Percentiles rank a stretch among this genome's conserved stretches.
Evolutionary conservation across 1,284 basidiomycete species (phyloP).

Genomic region (Cerrena zonata): DNA sequence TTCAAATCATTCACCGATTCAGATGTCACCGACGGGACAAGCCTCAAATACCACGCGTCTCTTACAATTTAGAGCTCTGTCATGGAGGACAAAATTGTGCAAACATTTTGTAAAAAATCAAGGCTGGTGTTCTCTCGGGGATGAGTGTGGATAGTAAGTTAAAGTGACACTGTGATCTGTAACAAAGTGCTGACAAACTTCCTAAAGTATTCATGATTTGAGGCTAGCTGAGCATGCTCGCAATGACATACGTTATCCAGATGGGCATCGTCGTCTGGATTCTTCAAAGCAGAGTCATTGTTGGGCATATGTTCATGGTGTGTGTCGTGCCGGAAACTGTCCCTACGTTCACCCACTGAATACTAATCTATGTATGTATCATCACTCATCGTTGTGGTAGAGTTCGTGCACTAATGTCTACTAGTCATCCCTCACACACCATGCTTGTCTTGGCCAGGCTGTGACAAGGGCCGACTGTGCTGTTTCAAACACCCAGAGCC

Average conservation of each 20-base stretch:
- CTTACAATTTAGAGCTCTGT: slow-evolving; percentile 22
- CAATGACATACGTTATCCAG: slow-evolving; percentile 20
- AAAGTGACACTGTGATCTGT: too few relatives aligned
- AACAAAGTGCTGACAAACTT: too few relatives aligned
- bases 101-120: slow-evolving; percentile 37
- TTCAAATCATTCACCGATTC: background rate
- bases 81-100: slow-evolving; percentile 37
- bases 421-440: slow-evolving; percentile 31
- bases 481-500: slow-evolving; percentile 30
- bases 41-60: background rate
- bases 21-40: background rate
- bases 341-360: slow-evolving; percentile 32
- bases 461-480: slow-evolving; percentile 24
- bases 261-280: too few relatives aligned
- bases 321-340: slow-evolving; percentile 29
- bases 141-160: slow-evolving; percentile 42
- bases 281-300: slow-evolving; percentile 36
- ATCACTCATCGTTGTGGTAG: too few relatives aligned
- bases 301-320: slow-evolving; percentile 37
- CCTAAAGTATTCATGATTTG: slow-evolving; percentile 38
- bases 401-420: too few relatives aligned
- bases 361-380: slow-evolving; percentile 28
- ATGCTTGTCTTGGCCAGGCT: slow-evolving; percentile 32
- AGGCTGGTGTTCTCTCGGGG: slow-evolving; percentile 40
- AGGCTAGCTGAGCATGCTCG: slow-evolving; percentile 19